Evolutionary conservation across 257 asterid genomes (phyloP).

Genomic region (Scutellaria barbata): DNA sequence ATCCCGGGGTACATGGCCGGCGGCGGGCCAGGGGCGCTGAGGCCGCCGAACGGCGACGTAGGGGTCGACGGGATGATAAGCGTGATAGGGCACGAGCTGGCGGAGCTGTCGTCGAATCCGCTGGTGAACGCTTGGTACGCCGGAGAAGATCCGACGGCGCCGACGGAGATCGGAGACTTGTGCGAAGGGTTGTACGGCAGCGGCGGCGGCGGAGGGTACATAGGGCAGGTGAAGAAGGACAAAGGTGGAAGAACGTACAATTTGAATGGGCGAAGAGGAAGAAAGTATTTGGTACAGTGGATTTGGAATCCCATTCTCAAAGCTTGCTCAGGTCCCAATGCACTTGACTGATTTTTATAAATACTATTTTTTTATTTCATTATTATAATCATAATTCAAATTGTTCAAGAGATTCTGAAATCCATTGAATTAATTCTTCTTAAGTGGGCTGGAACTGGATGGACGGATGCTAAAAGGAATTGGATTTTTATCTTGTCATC

Average conservation of each 20-base stretch:
- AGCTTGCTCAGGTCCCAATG: slow-evolving; percentile 94
- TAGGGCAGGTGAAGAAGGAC: slow-evolving; percentile 75
- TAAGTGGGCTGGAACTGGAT: too few species aligned
- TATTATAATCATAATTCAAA: too few species aligned
- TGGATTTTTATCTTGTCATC: too few species aligned
- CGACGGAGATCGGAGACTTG: slow-evolving; percentile 89
- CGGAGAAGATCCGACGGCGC: slow-evolving; percentile 92
- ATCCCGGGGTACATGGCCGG: slow-evolving; percentile 85
- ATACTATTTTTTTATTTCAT: neutral
- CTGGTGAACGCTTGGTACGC: slow-evolving; percentile 98
- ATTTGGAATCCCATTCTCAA: slow-evolving; percentile 73
- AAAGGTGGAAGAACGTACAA: slow-evolving; percentile 66
- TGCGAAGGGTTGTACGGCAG: slow-evolving; percentile 93
- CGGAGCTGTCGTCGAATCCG: slow-evolving; percentile 92
- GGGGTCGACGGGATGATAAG: slow-evolving; percentile 96
- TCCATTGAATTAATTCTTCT: too few species aligned
- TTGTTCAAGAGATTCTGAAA: neutral
- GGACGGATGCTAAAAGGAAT: too few species aligned
- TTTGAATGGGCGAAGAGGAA: slow-evolving; percentile 69
- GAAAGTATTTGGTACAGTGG: slow-evolving; percentile 88
- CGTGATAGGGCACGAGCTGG: slow-evolving; percentile 89
- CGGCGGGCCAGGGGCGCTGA: slow-evolving; percentile 59
- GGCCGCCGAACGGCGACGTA: slow-evolving; percentile 72
- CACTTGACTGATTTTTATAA: slow-evolving; percentile 44
- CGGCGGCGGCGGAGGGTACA: slow-evolving; percentile 93